A percentile compares a stretch with the other conserved stretches of the same genome.
phyloP scores from a whole-genome alignment of 805 yeast genomes.

The Ogataea nonfermentans region DNA sequence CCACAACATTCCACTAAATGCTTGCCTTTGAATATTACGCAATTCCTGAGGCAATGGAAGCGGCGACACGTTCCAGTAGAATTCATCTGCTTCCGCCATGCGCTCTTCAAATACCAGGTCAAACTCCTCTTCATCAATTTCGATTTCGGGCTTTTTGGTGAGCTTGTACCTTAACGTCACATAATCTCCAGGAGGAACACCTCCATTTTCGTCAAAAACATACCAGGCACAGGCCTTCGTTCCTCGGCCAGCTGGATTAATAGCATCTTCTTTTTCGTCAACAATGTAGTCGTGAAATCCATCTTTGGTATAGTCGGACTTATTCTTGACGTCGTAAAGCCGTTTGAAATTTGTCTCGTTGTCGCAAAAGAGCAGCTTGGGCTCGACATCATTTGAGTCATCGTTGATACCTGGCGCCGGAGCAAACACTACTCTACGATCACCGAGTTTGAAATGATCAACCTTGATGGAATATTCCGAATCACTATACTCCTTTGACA shows the following conservation, averaged over 20 bases:
- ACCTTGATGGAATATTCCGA: constrained; percentile 52
- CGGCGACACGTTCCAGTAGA: constrained; percentile 86
- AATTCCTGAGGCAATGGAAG: constrained; percentile 77
- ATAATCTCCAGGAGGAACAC: constrained; percentile 82
- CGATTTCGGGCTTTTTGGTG: constrained; percentile 32
- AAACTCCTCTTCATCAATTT: constrained; percentile 68
- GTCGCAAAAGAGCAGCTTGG: constrained; percentile 78
- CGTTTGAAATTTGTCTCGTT: constrained; percentile 77
- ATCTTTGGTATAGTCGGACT: constrained; percentile 68
- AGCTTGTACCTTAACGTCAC: constrained; percentile 81
- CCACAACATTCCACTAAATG: constrained; percentile 93
- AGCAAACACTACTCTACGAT: constrained; percentile 64
- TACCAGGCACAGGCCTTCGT: constrained; percentile 87
- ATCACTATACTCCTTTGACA: constrained; percentile 39
- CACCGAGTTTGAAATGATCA: constrained; percentile 69
- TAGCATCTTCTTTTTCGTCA: constrained; percentile 53
- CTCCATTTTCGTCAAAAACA: constrained; percentile 70
- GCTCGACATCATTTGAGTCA: constrained; percentile 64
- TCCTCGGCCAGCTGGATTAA: constrained; percentile 70
- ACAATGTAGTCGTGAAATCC: constrained; percentile 86
- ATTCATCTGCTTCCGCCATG: constrained; percentile 87
- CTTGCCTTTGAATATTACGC: constrained; percentile 85
- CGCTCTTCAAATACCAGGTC: constrained; percentile 68
- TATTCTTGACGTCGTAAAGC: constrained; percentile 63
- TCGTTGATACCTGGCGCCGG: constrained; percentile 78